Evolutionary conservation across 2,329 filamentous ascomycete genomes (phyloP).

Genomic region (Pestalotiopsis sp.): DNA sequence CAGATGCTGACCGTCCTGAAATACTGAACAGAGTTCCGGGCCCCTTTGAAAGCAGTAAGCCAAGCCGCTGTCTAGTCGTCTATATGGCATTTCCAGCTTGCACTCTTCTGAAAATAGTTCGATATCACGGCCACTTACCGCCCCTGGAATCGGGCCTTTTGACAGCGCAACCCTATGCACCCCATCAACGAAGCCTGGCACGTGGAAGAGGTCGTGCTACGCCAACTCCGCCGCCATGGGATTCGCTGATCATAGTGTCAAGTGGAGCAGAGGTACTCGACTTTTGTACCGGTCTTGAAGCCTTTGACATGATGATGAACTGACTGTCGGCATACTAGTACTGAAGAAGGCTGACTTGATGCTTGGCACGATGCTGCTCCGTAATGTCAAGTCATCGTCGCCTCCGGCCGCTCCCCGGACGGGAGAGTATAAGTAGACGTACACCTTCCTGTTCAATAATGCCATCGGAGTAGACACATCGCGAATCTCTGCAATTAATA

Average conservation of each 20-base stretch:
- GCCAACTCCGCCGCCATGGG: not conserved
- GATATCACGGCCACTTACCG: not conserved
- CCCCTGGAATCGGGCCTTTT: slow-evolving; percentile 11
- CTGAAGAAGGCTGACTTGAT: not conserved
- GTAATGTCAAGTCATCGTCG: not conserved
- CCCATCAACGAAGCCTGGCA: not conserved
- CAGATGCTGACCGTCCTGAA: not conserved
- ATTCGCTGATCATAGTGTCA: not conserved
- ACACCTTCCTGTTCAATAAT: not conserved
- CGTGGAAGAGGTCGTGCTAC: not conserved
- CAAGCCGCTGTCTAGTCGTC: not conserved
- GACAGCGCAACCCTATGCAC: not conserved
- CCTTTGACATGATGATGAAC: not conserved
- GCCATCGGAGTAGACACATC: not conserved
- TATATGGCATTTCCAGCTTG: not conserved
- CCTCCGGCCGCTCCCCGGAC: not conserved
- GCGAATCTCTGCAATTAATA: not conserved
- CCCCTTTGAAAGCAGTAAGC: not conserved
- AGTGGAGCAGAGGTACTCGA: not conserved
- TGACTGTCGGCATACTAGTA: not conserved
- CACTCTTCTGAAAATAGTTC: not conserved
- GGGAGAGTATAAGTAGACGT: slow-evolving; percentile 1
- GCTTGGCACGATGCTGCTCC: not conserved
- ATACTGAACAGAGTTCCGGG: not conserved
- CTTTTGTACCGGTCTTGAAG: not conserved